These are phyloP conservation scores for Eucalyptus cloeziana DNA, from an alignment of 345 rosid genomes.

Conservation along the genomic window DNA sequence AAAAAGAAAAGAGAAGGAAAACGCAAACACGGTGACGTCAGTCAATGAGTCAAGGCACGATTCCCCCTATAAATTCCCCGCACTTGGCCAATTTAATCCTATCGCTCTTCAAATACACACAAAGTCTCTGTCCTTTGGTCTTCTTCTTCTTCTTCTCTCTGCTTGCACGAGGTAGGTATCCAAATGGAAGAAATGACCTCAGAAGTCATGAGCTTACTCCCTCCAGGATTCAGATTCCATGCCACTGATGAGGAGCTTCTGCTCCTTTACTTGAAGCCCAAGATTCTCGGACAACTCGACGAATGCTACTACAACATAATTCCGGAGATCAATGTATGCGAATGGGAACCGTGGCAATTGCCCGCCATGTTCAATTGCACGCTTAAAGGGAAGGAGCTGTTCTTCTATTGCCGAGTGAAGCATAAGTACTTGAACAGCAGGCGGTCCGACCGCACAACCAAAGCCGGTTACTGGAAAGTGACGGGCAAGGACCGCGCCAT, in stretches of 20 bases:
- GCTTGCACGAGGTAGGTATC: not conserved
- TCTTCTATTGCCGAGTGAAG: constrained; percentile 16
- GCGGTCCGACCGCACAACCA: constrained; percentile 3
- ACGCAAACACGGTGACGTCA: not conserved
- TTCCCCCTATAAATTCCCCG: not conserved
- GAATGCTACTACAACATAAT: not conserved
- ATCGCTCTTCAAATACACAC: not conserved
- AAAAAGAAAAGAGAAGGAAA: not conserved
- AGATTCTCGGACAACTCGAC: constrained; percentile 3
- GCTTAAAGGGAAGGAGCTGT: constrained; percentile 11
- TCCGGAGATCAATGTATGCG: constrained; percentile 15
- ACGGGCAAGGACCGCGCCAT: constrained; percentile 15
- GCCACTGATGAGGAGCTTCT: constrained; percentile 35
- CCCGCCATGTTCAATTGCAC: constrained; percentile 1
- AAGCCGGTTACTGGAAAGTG: constrained; percentile 39
- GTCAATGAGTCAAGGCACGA: not conserved
- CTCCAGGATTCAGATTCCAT: constrained; percentile 24
- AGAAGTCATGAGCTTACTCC: not conserved
- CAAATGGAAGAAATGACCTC: not conserved
- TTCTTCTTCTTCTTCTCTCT: not conserved
- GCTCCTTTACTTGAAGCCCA: constrained; percentile 9
- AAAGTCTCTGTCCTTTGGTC: not conserved
- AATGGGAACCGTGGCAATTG: constrained; percentile 36
- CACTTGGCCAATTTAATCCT: not conserved
- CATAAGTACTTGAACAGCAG: constrained; percentile 6